A percentile compares a stretch with the other conserved stretches of the same genome.
phyloP scores from a whole-genome alignment of 1,284 basidiomycete genomes.

The Limonomyces culmigenus region DNA sequence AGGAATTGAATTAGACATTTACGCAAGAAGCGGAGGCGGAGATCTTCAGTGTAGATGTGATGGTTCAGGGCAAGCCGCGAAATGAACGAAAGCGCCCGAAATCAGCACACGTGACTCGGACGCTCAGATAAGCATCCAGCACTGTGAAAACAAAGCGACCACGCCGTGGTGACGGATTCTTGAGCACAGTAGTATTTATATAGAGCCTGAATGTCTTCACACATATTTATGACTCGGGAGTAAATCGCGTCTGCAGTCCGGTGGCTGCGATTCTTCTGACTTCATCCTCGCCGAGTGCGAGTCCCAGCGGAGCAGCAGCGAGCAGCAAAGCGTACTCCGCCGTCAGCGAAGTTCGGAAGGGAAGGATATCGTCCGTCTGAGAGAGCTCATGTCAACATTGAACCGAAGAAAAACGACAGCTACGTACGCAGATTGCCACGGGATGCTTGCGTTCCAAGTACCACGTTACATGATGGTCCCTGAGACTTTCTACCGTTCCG shows the following conservation, averaged over 20 bases:
- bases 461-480: conserved; percentile 55
- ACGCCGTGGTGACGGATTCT: no score
- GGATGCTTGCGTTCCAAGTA: conserved; percentile 52
- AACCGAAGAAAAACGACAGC: not conserved
- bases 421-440: conserved; percentile 56
- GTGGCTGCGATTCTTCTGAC: conserved; percentile 35
- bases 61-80: no score
- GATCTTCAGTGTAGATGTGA: no score
- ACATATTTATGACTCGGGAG: not conserved
- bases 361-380: conserved; percentile 70
- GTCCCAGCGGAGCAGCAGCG: conserved; percentile 45
- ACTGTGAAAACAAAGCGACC: no score
- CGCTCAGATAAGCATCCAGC: no score
- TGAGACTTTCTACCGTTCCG: conserved; percentile 47
- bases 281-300: conserved; percentile 45
- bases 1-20: no score
- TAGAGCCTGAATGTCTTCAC: no score
- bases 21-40: no score
- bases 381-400: not conserved
- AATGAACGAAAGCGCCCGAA: no score
- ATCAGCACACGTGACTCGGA: no score
- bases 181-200: no score
- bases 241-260: not conserved
- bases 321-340: conserved; percentile 67
- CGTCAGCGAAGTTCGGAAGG: conserved; percentile 53